These are phyloP conservation scores for Pseudomonodictys pantanalensis DNA, from an alignment of 495 filamentous ascomycete genomes.

Conservation along the genomic window DNA sequence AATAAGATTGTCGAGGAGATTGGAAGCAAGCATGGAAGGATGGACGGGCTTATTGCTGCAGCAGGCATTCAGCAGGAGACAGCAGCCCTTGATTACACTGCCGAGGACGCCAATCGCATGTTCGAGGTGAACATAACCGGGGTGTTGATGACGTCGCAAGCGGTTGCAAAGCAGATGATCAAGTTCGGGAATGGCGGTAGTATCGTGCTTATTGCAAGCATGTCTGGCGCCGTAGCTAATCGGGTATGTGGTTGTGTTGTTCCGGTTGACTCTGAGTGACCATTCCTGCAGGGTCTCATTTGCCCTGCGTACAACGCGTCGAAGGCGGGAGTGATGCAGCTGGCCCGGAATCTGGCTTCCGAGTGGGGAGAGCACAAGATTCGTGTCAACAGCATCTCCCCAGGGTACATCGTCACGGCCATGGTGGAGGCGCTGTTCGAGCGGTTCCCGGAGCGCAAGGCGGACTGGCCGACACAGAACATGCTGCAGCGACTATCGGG, in stretches of 20 bases:
- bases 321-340: conserved; percentile 68
- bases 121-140: conserved; percentile 76
- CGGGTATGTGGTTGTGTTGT: conserved; percentile 69
- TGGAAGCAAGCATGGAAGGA: conserved; percentile 63
- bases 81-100: conserved; percentile 53
- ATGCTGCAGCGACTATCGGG: conserved; percentile 80
- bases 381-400: conserved; percentile 91
- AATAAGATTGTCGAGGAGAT: conserved; percentile 67
- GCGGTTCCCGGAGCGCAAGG: conserved; percentile 67
- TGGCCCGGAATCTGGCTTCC: conserved; percentile 63
- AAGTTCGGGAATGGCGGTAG: conserved; percentile 66
- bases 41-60: conserved; percentile 80
- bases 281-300: conserved; percentile 71
- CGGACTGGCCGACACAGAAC: conserved; percentile 81
- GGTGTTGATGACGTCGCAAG: conserved; percentile 72
- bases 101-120: conserved; percentile 68
- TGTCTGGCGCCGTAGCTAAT: conserved; percentile 72
- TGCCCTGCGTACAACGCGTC: conserved; percentile 67
- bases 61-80: conserved; percentile 35
- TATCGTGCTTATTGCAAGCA: conserved; percentile 70
- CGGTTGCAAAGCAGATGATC: conserved; percentile 75
- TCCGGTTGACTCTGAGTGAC: conserved; percentile 78
- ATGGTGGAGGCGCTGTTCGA: conserved; percentile 83
- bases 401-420: conserved; percentile 90
- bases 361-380: conserved; percentile 82